Percentiles rank a stretch among this genome's conserved stretches.
These are phyloP conservation scores for Peniophora sp. DNA, from an alignment of 1,284 basidiomycete genomes.

Conservation along the genomic window DNA sequence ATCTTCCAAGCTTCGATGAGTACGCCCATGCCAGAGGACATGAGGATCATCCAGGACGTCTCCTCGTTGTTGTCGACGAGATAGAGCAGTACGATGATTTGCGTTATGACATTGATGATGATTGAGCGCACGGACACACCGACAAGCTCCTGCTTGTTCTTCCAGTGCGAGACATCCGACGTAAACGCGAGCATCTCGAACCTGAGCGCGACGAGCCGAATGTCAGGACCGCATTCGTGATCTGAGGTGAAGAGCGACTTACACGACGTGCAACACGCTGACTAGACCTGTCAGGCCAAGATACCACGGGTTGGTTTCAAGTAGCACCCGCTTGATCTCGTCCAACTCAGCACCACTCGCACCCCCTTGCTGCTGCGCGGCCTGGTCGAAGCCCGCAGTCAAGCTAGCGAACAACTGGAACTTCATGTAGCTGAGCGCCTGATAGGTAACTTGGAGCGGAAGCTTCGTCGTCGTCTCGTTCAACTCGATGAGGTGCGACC, in stretches of 20 bases:
- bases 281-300: constrained; percentile 77
- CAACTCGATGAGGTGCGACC: constrained; percentile 72
- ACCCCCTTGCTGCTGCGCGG: constrained; percentile 63
- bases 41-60: constrained; percentile 94
- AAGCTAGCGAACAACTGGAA: constrained; percentile 80
- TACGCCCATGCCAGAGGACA: constrained; percentile 83
- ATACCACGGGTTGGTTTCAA: constrained; percentile 93
- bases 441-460: constrained; percentile 77
- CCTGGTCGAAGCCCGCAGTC: constrained; percentile 78
- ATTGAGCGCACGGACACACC: constrained; percentile 85
- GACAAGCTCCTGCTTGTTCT: constrained; percentile 81
- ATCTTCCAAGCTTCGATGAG: constrained; percentile 97
- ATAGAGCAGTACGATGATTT: constrained; percentile 85
- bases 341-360: constrained; percentile 70
- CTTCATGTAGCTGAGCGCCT: constrained; percentile 81
- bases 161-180: constrained; percentile 91
- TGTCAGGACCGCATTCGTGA: background rate
- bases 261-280: constrained; percentile 82
- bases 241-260: too few species aligned
- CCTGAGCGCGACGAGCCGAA: constrained; percentile 26
- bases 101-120: constrained; percentile 89
- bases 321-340: constrained; percentile 88
- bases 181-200: constrained; percentile 96
- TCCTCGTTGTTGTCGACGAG: constrained; percentile 93
- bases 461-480: constrained; percentile 68